These are phyloP conservation scores for Penicillium fimorum DNA, from an alignment of 495 filamentous ascomycete species.

Conservation along the genomic window DNA sequence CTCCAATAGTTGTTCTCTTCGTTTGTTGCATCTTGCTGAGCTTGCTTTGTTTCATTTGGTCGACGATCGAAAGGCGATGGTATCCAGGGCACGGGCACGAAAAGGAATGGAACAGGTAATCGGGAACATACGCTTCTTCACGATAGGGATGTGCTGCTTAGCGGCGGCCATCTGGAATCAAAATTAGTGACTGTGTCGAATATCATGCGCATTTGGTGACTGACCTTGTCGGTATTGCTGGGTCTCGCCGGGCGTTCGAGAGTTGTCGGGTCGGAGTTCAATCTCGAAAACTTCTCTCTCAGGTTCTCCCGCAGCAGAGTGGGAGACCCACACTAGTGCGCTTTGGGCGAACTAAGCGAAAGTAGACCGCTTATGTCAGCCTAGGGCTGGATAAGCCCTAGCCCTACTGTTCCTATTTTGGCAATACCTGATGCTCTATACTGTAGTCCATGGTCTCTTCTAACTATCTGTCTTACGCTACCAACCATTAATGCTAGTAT, in stretches of 20 bases:
- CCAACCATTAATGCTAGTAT: not conserved
- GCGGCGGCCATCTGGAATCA: conserved; percentile 84
- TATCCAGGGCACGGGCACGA: conserved; percentile 20
- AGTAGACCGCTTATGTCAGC: conserved; percentile 23
- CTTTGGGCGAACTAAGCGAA: conserved; percentile 45
- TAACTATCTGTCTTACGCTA: not conserved
- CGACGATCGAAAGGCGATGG: conserved; percentile 25
- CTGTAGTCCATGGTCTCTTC: not conserved
- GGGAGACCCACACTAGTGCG: conserved; percentile 39
- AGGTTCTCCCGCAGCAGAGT: conserved; percentile 25
- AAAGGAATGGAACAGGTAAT: conserved; percentile 18
- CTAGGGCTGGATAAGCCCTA: conserved; percentile 22
- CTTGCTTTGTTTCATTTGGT: conserved; percentile 7
- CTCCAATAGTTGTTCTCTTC: conserved; percentile 8
- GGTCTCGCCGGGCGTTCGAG: conserved; percentile 48
- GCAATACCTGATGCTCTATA: conserved; percentile 2
- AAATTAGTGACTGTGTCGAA: conserved; percentile 16
- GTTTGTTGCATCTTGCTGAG: conserved; percentile 9
- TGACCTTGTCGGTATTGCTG: conserved; percentile 48
- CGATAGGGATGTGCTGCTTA: conserved; percentile 98
- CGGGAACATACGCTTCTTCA: conserved; percentile 92
- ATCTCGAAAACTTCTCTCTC: conserved; percentile 44
- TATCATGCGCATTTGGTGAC: conserved; percentile 14
- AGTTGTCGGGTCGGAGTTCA: conserved; percentile 50
- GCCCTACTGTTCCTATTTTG: conserved; percentile 24